These are phyloP conservation scores for Tetrahymena elliotti DNA, from an alignment of 73 alveolate species.

Conservation along the genomic window DNA sequence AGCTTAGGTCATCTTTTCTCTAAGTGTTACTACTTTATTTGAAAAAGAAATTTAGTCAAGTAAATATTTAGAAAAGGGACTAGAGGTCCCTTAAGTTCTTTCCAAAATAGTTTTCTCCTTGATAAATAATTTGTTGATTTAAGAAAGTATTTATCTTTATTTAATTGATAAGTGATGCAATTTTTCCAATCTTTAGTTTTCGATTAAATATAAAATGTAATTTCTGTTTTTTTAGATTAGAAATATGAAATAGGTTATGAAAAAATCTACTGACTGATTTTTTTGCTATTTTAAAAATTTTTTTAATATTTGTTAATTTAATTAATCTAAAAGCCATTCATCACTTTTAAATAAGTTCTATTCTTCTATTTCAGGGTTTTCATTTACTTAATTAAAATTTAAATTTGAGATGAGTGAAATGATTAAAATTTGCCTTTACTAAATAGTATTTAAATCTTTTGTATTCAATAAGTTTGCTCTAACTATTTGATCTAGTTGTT, in stretches of 20 bases:
- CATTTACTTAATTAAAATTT: not conserved
- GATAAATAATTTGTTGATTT: not conserved
- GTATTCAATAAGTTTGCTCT: not conserved
- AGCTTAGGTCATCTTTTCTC: not conserved
- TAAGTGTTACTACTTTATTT: not conserved
- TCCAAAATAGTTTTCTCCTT: not conserved
- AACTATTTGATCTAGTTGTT: not conserved
- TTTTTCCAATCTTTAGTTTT: not conserved
- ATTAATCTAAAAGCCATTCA: not conserved
- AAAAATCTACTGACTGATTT: not conserved
- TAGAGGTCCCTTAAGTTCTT: not conserved
- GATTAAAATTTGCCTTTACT: not conserved
- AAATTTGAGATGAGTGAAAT: not conserved
- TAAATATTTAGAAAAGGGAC: not conserved
- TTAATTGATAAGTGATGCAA: not conserved
- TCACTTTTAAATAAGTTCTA: not conserved
- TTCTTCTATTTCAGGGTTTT: not conserved
- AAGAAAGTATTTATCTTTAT: not conserved
- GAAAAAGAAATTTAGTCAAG: not conserved
- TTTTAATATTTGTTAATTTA: not conserved
- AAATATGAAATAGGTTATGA: not conserved
- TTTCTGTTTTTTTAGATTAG: not conserved
- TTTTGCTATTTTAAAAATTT: not conserved
- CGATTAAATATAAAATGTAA: not conserved
- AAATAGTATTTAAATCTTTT: not conserved